Conservation (phyloP, 2,329 filamentous ascomycete species). For the Hymenoscyphus fructigenus region DNA sequence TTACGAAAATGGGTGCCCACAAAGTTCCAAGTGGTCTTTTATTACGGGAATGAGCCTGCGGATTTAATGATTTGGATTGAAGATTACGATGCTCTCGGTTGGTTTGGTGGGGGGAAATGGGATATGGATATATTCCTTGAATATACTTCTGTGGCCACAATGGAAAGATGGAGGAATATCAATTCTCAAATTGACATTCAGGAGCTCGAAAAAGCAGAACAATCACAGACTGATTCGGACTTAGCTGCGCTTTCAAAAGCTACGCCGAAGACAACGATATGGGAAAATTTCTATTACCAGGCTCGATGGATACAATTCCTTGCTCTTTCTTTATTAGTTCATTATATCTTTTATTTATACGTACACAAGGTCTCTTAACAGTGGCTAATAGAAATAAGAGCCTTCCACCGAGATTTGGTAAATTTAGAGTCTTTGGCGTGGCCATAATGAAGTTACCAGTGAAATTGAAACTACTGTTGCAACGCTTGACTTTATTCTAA, state of each 20-base stretch:
- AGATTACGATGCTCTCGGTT: constrained; percentile 20
- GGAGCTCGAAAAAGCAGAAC: background rate
- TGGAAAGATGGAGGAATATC: background rate
- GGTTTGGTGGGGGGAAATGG: constrained; percentile 16
- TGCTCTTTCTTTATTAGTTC: background rate
- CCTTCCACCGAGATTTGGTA: no score
- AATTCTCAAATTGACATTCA: background rate
- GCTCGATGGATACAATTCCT: constrained; percentile 4
- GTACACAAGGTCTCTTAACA: background rate
- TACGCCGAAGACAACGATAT: constrained; percentile 7
- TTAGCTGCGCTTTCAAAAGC: background rate
- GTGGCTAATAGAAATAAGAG: no score
- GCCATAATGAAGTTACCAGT: no score
- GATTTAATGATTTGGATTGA: constrained; percentile 20
- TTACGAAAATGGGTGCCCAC: constrained; percentile 20
- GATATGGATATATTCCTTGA: constrained; percentile 6
- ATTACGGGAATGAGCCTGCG: constrained; percentile 8
- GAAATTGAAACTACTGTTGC: no score
- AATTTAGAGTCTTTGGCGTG: no score
- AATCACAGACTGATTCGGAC: background rate
- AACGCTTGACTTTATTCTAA: no score
- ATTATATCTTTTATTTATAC: constrained; percentile 30
- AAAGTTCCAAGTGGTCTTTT: constrained; percentile 14
- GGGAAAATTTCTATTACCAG: background rate
- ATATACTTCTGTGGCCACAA: background rate